A percentile compares a stretch with the other conserved stretches of the same genome.
These are phyloP conservation scores for Gossypium bickii DNA, from an alignment of 345 rosid species.

Conservation along the genomic window DNA sequence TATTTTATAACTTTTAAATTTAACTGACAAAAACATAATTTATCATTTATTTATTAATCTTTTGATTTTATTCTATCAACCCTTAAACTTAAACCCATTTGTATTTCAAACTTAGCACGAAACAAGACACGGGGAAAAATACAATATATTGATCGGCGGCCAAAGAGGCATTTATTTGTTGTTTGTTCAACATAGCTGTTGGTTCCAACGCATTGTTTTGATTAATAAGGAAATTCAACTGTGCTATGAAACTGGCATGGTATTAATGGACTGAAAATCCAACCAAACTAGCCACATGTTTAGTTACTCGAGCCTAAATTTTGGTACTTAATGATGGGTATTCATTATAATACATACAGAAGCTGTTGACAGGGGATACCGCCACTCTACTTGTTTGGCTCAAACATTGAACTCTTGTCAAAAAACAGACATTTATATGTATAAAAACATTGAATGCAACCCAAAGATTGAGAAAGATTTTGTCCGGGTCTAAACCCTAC, in stretches of 20 bases:
- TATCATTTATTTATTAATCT: neutral
- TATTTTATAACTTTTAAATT: too few relatives aligned
- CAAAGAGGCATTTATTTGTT: constrained; percentile 2
- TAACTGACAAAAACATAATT: too few relatives aligned
- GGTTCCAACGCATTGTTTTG: neutral
- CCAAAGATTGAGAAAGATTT: constrained; percentile 2
- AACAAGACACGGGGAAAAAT: neutral
- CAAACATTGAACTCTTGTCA: neutral
- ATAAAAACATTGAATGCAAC: neutral
- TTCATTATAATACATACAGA: neutral
- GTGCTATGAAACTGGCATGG: neutral
- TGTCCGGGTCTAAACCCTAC: neutral
- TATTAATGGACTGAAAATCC: neutral
- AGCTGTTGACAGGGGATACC: neutral
- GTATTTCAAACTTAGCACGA: neutral
- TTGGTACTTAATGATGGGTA: neutral
- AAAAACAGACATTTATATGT: neutral
- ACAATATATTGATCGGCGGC: neutral
- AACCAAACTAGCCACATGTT: neutral
- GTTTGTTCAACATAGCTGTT: constrained; percentile 1
- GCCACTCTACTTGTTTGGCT: neutral
- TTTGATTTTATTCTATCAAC: neutral
- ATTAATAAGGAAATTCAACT: neutral
- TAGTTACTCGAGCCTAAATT: neutral
- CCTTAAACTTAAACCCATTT: neutral